Conservation (phyloP, 225 moss, liverwort and hornwort species). For the Climacium dendroides region DNA sequence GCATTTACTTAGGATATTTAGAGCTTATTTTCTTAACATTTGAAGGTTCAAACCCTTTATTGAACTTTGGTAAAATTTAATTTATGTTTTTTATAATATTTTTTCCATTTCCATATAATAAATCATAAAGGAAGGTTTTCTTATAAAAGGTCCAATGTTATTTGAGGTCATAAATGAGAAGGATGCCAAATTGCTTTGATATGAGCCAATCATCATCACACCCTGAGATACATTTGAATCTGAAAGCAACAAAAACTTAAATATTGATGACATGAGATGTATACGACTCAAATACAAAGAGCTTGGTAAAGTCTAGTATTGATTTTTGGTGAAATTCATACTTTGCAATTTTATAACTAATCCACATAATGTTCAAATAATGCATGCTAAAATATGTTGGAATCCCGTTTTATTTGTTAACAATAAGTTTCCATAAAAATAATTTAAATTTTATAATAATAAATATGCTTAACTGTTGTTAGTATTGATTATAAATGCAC, state of each 20-base stretch:
- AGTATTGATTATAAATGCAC: background rate
- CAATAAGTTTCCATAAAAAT: background rate
- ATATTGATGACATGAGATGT: background rate
- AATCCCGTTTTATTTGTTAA: background rate
- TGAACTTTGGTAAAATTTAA: no score
- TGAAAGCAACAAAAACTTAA: background rate
- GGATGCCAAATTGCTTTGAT: fast-evolving
- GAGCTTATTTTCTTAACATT: background rate
- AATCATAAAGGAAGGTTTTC: background rate
- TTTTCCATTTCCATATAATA: background rate
- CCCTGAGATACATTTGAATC: fast-evolving
- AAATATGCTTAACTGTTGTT: background rate
- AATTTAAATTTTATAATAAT: background rate
- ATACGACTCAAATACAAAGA: background rate
- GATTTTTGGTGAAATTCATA: background rate
- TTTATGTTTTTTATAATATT: background rate
- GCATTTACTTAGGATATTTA: background rate
- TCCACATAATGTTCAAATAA: background rate
- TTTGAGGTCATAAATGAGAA: background rate
- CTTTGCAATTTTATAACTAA: background rate
- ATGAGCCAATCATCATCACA: background rate
- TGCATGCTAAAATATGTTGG: fast-evolving
- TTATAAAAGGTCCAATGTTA: background rate
- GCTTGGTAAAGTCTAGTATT: background rate
- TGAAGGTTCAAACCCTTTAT: no score